These are phyloP conservation scores for Silene uniflora DNA, from an alignment of 148 eudicot genomes.

Conservation along the genomic window DNA sequence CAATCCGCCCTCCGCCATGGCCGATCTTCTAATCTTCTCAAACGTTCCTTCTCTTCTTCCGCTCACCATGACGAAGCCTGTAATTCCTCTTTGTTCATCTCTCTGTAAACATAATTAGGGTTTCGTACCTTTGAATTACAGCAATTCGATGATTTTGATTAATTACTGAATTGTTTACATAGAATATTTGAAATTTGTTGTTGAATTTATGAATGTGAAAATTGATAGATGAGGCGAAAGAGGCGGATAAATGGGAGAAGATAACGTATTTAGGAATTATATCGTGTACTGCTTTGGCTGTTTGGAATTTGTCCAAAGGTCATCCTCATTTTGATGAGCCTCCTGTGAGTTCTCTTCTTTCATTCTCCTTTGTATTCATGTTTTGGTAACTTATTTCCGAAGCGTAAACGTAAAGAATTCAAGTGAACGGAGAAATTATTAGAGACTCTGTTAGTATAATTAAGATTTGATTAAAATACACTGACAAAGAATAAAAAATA, in stretches of 20 bases:
- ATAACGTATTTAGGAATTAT: slow-evolving; percentile 55
- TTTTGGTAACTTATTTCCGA: neutral
- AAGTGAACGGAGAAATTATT: too few species aligned
- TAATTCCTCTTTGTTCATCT: slow-evolving; percentile 11
- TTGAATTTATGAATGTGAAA: neutral
- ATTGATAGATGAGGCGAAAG: slow-evolving; percentile 70
- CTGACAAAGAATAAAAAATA: too few species aligned
- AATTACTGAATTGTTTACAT: neutral
- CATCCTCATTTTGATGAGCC: slow-evolving; percentile 64
- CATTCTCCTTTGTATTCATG: neutral
- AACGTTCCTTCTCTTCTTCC: slow-evolving; percentile 51
- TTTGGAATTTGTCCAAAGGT: slow-evolving; percentile 54
- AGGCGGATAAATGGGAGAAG: slow-evolving; percentile 85
- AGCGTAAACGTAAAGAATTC: neutral
- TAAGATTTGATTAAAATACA: too few species aligned
- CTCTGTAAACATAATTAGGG: neutral
- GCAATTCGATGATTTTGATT: neutral
- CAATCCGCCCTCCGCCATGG: slow-evolving; percentile 47
- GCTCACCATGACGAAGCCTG: slow-evolving; percentile 32
- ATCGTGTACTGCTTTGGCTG: slow-evolving; percentile 44
- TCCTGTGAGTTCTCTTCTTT: slow-evolving; percentile 48
- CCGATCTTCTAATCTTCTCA: slow-evolving; percentile 31
- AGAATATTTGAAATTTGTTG: neutral
- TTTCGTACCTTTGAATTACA: neutral
- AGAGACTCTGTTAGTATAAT: too few species aligned